Conservation (phyloP, 805 yeast species). For the Pichia phayaonensis region DNA sequence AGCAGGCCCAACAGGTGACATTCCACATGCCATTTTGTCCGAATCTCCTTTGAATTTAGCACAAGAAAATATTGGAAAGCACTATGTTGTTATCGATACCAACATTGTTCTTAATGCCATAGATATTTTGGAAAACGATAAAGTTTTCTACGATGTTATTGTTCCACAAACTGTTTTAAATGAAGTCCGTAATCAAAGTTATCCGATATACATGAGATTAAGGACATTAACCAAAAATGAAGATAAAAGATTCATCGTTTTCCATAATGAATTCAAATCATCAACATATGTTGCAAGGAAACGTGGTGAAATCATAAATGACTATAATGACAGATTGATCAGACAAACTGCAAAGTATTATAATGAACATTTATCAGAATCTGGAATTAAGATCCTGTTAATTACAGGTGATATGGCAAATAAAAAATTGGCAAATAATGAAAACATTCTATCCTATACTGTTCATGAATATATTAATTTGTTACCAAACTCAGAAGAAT, state of each 20-base stretch:
- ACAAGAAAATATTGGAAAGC: conserved; percentile 45
- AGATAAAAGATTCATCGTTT: conserved; percentile 79
- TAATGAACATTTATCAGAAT: conserved; percentile 47
- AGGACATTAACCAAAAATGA: conserved; percentile 68
- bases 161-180: conserved; percentile 94
- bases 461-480: conserved; percentile 63
- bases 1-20: conserved; percentile 59
- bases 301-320: conserved; percentile 69
- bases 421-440: conserved; percentile 44
- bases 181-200: conserved; percentile 81
- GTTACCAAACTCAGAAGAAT: conserved; percentile 64
- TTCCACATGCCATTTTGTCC: conserved; percentile 61
- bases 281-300: conserved; percentile 59
- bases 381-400: conserved; percentile 41
- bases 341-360: conserved; percentile 71
- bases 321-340: conserved; percentile 87
- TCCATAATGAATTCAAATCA: conserved; percentile 84
- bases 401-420: conserved; percentile 77
- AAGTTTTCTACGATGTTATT: conserved; percentile 79
- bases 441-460: conserved; percentile 48
- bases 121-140: conserved; percentile 73
- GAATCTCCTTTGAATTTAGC: conserved; percentile 46
- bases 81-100: conserved; percentile 81
- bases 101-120: conserved; percentile 83
- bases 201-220: conserved; percentile 80